phyloP scores from a whole-genome alignment of 352 stramenopile genomes.

The Pythium phragmiticola region DNA sequence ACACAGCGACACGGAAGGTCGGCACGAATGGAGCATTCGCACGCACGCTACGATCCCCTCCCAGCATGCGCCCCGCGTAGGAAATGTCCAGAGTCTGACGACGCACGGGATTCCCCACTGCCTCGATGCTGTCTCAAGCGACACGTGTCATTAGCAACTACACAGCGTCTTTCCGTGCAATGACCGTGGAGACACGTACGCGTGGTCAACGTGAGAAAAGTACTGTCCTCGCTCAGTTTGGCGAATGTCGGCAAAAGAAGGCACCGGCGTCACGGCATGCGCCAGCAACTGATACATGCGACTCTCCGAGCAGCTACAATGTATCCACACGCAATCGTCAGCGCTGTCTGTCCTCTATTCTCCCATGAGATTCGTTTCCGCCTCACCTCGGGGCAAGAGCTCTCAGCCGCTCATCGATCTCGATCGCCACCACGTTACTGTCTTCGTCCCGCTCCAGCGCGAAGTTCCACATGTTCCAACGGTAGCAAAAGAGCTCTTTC shows the following conservation, averaged over 20 bases:
- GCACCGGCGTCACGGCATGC: conserved; percentile 61
- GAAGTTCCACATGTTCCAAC: conserved; percentile 67
- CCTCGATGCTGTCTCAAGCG: conserved; percentile 17
- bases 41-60: conserved; percentile 65
- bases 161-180: too few species aligned
- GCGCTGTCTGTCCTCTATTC: not conserved
- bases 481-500: conserved; percentile 54
- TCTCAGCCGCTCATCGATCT: conserved; percentile 38
- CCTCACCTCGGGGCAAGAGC: conserved; percentile 49
- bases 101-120: conserved; percentile 18
- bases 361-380: not conserved
- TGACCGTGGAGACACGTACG: conserved; percentile 28
- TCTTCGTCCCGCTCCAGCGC: conserved; percentile 36
- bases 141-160: not conserved
- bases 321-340: conserved; percentile 18
- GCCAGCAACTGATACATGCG: conserved; percentile 74
- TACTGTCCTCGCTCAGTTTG: conserved; percentile 41
- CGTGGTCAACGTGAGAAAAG: conserved; percentile 46
- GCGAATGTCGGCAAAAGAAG: conserved; percentile 55
- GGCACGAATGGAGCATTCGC: conserved; percentile 65
- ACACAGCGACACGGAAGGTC: conserved; percentile 58
- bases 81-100: conserved; percentile 47
- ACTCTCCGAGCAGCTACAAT: conserved; percentile 42
- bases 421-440: conserved; percentile 4
- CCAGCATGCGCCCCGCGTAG: conserved; percentile 45